Evolutionary conservation across 495 filamentous ascomycete genomes (phyloP).

Genomic region (Tricharina praecox): DNA sequence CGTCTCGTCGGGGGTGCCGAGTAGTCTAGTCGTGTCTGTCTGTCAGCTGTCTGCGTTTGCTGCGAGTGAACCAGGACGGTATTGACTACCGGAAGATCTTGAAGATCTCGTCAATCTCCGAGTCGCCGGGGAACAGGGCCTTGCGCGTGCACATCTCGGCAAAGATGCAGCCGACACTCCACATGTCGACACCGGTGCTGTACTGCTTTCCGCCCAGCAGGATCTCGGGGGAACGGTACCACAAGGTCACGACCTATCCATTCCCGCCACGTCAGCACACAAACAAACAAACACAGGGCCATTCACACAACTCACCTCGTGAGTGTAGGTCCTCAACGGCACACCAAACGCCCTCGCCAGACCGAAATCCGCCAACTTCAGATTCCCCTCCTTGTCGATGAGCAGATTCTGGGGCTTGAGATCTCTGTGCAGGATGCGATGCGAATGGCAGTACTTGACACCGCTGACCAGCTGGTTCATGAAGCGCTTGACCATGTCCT

Average conservation of each 20-base stretch:
- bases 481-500: conserved; percentile 90
- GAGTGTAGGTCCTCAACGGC: conserved; percentile 88
- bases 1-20: conserved; percentile 79
- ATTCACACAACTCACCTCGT: too few species aligned
- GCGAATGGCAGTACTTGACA: conserved; percentile 87
- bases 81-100: conserved; percentile 74
- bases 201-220: conserved; percentile 94
- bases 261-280: neutral
- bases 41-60: conserved; percentile 4
- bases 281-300: neutral
- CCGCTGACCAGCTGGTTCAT: conserved; percentile 88
- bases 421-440: conserved; percentile 86
- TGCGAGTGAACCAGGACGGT: too few species aligned
- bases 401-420: conserved; percentile 96
- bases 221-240: conserved; percentile 97
- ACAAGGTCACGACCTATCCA: conserved; percentile 92
- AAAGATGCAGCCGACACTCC: conserved; percentile 96
- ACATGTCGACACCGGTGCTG: conserved; percentile 98
- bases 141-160: conserved; percentile 99
- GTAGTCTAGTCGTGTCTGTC: conserved; percentile 38
- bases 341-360: conserved; percentile 93
- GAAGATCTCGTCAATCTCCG: conserved; percentile 99
- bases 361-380: conserved; percentile 96
- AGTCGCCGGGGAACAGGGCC: conserved; percentile 92
- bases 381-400: conserved; percentile 83